phyloP scores from a whole-genome alignment of 2,329 filamentous ascomycete genomes.

The Keithomyces neogunnii region DNA sequence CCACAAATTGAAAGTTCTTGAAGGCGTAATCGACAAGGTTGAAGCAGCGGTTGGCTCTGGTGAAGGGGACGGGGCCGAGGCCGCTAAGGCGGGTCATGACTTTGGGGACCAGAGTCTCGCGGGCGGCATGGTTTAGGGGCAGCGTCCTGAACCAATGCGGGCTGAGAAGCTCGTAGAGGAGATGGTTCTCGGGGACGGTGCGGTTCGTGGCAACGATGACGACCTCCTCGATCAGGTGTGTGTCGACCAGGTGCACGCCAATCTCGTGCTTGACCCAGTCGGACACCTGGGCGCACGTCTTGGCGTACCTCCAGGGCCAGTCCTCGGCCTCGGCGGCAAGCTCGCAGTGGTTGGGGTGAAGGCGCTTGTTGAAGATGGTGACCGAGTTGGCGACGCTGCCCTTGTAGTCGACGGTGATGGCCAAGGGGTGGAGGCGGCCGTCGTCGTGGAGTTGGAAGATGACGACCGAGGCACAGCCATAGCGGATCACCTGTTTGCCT shows the following conservation, averaged over 20 bases:
- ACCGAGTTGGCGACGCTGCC: slow-evolving; percentile 33
- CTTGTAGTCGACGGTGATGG: slow-evolving; percentile 39
- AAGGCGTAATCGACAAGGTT: slow-evolving; percentile 30
- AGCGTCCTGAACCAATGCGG: slow-evolving; percentile 44
- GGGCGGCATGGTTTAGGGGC: slow-evolving; percentile 37
- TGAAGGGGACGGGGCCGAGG: slow-evolving; percentile 24
- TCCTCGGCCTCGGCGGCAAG: slow-evolving; percentile 16
- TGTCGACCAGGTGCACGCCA: slow-evolving; percentile 34
- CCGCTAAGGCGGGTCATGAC: slow-evolving; percentile 35
- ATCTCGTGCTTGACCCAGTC: slow-evolving; percentile 42
- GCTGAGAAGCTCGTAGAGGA: slow-evolving; percentile 32
- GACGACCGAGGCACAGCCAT: slow-evolving; percentile 30
- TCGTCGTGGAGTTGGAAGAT: slow-evolving; percentile 34
- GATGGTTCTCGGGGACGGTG: slow-evolving; percentile 30
- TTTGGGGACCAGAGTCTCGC: slow-evolving; percentile 33
- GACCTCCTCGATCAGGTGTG: slow-evolving; percentile 39
- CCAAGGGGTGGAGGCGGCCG: slow-evolving; percentile 38
- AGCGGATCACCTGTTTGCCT: slow-evolving; percentile 17
- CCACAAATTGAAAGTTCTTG: slow-evolving; percentile 34
- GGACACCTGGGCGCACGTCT: slow-evolving; percentile 36
- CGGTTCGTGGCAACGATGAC: slow-evolving; percentile 38
- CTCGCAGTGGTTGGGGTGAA: slow-evolving; percentile 15
- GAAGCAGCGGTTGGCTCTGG: slow-evolving; percentile 10
- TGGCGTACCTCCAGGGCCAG: slow-evolving; percentile 45
- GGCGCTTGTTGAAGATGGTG: slow-evolving; percentile 39